A percentile compares a stretch with the other conserved stretches of the same genome.
phyloP scores from a whole-genome alignment of 1,284 basidiomycete species.

The Malassezia sympodialis region DNA sequence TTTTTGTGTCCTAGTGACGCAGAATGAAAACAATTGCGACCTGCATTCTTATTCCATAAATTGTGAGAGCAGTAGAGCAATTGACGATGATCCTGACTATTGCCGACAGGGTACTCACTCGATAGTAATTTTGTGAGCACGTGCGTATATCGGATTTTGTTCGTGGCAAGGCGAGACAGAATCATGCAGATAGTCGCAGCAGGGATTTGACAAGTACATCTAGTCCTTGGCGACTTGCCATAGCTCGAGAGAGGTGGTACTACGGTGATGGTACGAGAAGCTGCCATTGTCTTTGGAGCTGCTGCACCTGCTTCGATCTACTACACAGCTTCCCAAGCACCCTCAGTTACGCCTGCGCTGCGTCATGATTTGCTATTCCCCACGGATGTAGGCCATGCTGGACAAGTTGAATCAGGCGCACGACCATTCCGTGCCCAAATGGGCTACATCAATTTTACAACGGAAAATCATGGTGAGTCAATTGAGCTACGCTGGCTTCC shows the following conservation, averaged over 20 bases:
- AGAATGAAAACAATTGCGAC: constrained; percentile 2
- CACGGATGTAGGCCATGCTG: constrained; percentile 35
- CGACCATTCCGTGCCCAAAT: constrained; percentile 29
- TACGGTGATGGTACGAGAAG: not conserved
- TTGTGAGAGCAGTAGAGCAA: constrained; percentile 8
- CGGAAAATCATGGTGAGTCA: not conserved
- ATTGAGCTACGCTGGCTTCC: constrained; percentile 26
- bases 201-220: not conserved
- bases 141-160: not conserved
- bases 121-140: not conserved
- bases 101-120: not conserved
- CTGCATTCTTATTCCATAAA: not conserved
- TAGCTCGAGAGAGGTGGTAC: not conserved
- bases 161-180: not conserved
- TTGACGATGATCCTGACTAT: constrained; percentile 1
- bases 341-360: not conserved
- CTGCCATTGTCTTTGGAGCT: not conserved
- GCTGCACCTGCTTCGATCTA: not conserved
- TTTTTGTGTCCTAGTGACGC: not conserved
- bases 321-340: not conserved
- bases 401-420: constrained; percentile 19
- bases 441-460: constrained; percentile 22
- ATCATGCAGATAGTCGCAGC: not conserved
- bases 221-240: not conserved
- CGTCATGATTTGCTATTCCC: constrained; percentile 22